Evolutionary conservation across 2,329 filamentous ascomycete genomes (phyloP), one percentile per base, ranked within the genome.

Genomic region (Arthrobotrys megalospora): DNA sequence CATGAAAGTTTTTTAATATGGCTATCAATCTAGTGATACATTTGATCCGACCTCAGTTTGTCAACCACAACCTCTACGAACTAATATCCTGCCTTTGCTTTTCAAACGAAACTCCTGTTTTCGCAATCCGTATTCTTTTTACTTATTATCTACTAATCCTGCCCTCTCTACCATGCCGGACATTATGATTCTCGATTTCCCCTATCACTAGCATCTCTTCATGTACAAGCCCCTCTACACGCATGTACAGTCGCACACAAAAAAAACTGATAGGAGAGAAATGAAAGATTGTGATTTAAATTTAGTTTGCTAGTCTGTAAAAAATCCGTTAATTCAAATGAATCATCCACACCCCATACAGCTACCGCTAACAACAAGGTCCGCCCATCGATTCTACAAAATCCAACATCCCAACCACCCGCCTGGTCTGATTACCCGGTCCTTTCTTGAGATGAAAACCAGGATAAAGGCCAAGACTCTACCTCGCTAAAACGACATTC

Each of bases 171-270:
- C 11, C 28, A 53, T 70, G 67, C 67, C 12, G 67, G 67, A 34
- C 67, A 63, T 70, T 53, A 24, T 53, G 28, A 62, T 70, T 63
- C 55, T 52, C 8, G 16, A n/a, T 48, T 41, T 45, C 16, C 24
- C 47, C 19, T 68, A 67, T 55, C 14, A 14, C 19, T 2, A 60
- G 19, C 14, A 55, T 41, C 7, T 32, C 24, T 28, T 32, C 36
- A 11, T 45, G 47, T 55, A 28, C 28, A 19, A 38, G 12, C n/a
- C 5, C 5, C 16, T 43, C 19, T 66, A 21, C 16, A 6, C 41
- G 28, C 62, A 50, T 65, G 43, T 66, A 67, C 16, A 16, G 16
- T 67, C 45, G n/a, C 4, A 19, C n/a, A n/a, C n/a, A n/a, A n/a
- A n/a, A 8, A 38, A 11, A 4, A 28, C 38, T 28, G 12, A 21